A percentile compares a stretch with the other conserved stretches of the same genome.
Evolutionary conservation across 768 basidiomycete species (phyloP).

Genomic region (Suillus paluster): DNA sequence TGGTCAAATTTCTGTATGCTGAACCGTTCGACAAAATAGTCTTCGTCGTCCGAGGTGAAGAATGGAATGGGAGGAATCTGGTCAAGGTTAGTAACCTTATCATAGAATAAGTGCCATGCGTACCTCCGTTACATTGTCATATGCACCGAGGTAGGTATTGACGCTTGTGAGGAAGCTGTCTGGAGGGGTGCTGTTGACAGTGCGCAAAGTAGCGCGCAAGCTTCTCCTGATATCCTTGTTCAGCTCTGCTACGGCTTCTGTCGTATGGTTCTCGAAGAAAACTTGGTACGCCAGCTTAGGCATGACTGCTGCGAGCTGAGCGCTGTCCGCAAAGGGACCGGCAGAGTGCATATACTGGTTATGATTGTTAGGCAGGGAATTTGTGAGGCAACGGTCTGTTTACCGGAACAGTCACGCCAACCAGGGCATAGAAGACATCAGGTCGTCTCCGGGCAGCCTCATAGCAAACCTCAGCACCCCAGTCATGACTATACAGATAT

Average conservation of each 20-base stretch:
- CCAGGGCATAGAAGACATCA: constrained; percentile 61
- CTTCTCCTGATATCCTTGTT: constrained; percentile 58
- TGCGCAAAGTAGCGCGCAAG: constrained; percentile 59
- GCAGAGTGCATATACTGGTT: constrained; percentile 63
- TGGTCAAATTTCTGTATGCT: constrained; percentile 58
- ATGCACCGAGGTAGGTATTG: constrained; percentile 57
- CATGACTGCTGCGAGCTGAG: constrained; percentile 42
- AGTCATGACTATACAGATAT: constrained; percentile 60
- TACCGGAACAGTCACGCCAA: constrained; percentile 67
- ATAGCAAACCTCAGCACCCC: constrained; percentile 71
- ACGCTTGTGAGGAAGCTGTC: constrained; percentile 52
- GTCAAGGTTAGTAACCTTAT: not conserved
- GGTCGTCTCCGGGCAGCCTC: constrained; percentile 72
- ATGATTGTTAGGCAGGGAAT: not conserved
- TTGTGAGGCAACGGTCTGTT: constrained; percentile 17
- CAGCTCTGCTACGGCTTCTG: constrained; percentile 56
- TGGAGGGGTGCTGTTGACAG: constrained; percentile 59
- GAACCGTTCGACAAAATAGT: constrained; percentile 72
- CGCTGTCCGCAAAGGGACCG: constrained; percentile 51
- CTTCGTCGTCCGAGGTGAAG: constrained; percentile 63
- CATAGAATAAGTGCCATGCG: constrained; percentile 10
- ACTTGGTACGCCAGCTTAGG: constrained; percentile 67
- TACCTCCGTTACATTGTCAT: constrained; percentile 50
- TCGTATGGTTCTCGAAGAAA: constrained; percentile 58
- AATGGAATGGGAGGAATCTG: constrained; percentile 68